Conservation (phyloP, 176 grass and related monocot species). For the Oryza longistaminata region DNA sequence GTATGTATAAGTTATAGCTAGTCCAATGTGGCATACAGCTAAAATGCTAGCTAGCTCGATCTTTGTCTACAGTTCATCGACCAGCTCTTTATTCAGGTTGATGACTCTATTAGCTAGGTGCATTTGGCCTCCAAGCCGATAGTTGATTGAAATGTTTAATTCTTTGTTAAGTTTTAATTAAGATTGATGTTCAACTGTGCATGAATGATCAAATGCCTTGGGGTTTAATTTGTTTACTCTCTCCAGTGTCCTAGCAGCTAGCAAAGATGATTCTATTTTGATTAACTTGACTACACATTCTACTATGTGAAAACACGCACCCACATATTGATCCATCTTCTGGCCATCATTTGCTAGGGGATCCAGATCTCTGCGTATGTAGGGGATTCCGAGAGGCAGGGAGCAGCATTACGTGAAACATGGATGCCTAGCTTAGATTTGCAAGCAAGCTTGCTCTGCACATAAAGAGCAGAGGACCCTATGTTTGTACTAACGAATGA, state of each 20-base stretch:
- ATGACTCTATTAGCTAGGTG: background rate
- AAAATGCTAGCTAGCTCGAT: background rate
- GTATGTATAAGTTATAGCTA: too few relatives aligned
- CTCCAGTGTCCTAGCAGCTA: background rate
- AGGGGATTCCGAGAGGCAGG: background rate
- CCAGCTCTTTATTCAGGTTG: background rate
- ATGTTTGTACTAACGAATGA: background rate
- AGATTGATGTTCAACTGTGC: background rate
- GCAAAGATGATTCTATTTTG: slow-evolving; percentile 7
- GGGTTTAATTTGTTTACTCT: background rate
- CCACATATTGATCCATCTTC: background rate
- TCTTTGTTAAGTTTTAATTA: background rate
- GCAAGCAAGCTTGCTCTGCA: background rate
- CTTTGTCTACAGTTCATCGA: background rate
- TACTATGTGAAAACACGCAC: background rate
- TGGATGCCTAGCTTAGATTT: background rate
- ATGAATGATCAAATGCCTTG: slow-evolving; percentile 1
- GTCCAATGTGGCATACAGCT: too few relatives aligned
- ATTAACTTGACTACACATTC: background rate
- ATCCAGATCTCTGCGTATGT: background rate
- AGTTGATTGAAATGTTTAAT: background rate
- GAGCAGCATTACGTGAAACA: slow-evolving; percentile 29
- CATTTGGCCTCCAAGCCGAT: background rate
- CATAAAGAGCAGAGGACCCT: background rate
- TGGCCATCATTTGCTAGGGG: background rate